Percentiles rank a stretch among this genome's conserved stretches.
Conservation (phyloP, 257 asterid species). For the Thymus mandschuricus region DNA sequence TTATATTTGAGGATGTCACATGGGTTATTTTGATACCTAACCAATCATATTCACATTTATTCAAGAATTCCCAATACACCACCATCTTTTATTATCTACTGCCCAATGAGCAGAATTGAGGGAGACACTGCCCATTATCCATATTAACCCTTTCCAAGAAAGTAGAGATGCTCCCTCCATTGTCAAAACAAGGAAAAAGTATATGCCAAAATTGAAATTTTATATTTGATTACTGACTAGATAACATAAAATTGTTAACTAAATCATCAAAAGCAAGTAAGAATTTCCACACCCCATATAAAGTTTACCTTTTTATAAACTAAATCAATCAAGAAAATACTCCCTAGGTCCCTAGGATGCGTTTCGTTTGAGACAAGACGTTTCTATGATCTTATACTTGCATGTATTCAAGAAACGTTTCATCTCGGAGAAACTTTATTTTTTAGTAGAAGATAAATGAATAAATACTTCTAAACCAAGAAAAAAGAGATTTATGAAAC, state of each 20-base stretch:
- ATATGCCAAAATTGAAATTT: too few relatives aligned
- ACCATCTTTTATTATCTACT: not conserved
- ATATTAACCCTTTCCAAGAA: not conserved
- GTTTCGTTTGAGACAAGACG: too few relatives aligned
- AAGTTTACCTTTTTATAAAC: too few relatives aligned
- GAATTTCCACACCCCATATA: not conserved
- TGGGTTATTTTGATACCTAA: not conserved
- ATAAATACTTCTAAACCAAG: not conserved
- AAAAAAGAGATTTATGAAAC: too few relatives aligned
- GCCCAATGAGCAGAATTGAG: not conserved
- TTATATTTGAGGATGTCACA: slow-evolving; percentile 6
- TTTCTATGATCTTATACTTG: too few relatives aligned
- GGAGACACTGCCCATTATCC: not conserved
- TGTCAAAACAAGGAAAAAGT: not conserved
- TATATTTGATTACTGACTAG: not conserved
- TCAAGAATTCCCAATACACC: not conserved
- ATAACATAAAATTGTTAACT: not conserved
- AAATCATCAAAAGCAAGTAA: not conserved
- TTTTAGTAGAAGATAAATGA: not conserved
- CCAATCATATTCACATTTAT: not conserved
- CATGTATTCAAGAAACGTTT: too few relatives aligned
- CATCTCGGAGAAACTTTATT: too few relatives aligned
- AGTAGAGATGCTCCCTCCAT: slow-evolving; percentile 1
- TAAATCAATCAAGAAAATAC: too few relatives aligned
- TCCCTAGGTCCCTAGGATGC: too few relatives aligned